Base-by-base conservation (phyloP, 2,329 filamentous ascomycete genomes). In the Arachnomyces sp. region DNA sequence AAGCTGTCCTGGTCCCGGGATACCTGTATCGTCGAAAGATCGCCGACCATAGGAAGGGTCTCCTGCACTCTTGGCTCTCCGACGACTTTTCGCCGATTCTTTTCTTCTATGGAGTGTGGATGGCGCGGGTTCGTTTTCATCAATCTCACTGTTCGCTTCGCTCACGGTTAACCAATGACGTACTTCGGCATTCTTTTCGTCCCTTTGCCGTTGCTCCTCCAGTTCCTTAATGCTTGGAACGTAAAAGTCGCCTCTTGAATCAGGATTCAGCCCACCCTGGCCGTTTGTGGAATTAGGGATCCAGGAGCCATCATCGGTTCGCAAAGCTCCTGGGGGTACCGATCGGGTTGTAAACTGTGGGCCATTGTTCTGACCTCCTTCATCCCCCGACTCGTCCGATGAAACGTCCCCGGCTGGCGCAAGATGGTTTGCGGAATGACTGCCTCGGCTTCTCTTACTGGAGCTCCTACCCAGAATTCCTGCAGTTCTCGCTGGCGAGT, bases 141-240 rank as follows among this genome's bases (percentile, higher is more conserved):
- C 59, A n/a, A 53, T 48, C 38, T 60, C 62, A 39, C 66, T 68
- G 32, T 61, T 67, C 12, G 64, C 66, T 31, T 67, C 66, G 46
- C 67, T 73, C n/a, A 66, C 66, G 9, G 66, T 64, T 11, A 75
- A 64, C 74, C 74, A 78, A 15, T 66, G 60, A 38, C 65, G 62
- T 28, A 78, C 73, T 39, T 74, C 71, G 7, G 65, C 60, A 42
- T 74, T 74, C 49, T 69, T 74, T 37, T 74, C 68, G 3, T 67
- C 63, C 25, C 66, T 57, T 28, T 67, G 58, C 36, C 68, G 64
- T 42, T 67, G 59, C 32, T 67, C 58, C 35, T 68, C 64, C 36
- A 74, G 57, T 17, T 77, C 72, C 35, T 73, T 71, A 6, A 74
- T 58, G 36, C 66, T 75, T 11, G 63, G 63, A 3, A 73, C 60